phyloP scores from a whole-genome alignment of 2,329 filamentous ascomycete genomes.

The Thielaviopsis cerberus region DNA sequence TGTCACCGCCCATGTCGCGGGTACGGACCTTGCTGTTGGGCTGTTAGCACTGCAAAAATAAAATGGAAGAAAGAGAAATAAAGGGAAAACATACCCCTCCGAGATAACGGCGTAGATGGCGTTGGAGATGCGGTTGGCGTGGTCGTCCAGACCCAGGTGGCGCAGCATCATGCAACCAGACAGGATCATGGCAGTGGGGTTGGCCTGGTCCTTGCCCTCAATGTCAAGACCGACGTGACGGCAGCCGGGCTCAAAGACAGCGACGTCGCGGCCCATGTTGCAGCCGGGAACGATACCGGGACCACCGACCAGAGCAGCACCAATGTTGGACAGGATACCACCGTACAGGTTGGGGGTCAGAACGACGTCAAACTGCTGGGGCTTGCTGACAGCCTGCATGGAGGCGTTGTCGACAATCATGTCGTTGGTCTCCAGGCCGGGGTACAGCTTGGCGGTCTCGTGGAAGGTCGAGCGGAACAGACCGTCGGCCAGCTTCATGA shows the following conservation, averaged over 20 bases:
- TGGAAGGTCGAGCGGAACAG: constrained; percentile 98
- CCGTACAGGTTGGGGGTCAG: constrained; percentile 99
- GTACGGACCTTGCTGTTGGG: constrained; percentile 59
- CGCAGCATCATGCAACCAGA: constrained; percentile 93
- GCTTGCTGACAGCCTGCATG: constrained; percentile 93
- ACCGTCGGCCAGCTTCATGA: constrained; percentile 99
- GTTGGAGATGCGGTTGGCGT: constrained; percentile 95
- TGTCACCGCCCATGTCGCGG: constrained; percentile 83
- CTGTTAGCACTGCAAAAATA: constrained; percentile 22
- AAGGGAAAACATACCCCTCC: constrained; percentile 50
- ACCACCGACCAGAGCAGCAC: constrained; percentile 87
- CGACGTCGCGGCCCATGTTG: constrained; percentile 98
- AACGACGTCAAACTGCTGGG: constrained; percentile 98
- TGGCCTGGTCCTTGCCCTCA: constrained; percentile 98
- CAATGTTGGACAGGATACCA: constrained; percentile 97
- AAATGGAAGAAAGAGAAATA: background rate
- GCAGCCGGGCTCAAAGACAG: constrained; percentile 97
- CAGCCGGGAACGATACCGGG: constrained; percentile 93
- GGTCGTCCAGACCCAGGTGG: constrained; percentile 91
- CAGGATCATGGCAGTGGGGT: constrained; percentile 88
- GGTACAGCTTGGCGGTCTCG: constrained; percentile 81
- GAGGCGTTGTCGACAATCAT: constrained; percentile 99
- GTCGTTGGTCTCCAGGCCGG: constrained; percentile 87
- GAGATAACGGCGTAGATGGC: constrained; percentile 61
- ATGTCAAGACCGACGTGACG: constrained; percentile 98